phyloP scores from a whole-genome alignment of 106 monocot species.

The Apostasia ramifera region DNA sequence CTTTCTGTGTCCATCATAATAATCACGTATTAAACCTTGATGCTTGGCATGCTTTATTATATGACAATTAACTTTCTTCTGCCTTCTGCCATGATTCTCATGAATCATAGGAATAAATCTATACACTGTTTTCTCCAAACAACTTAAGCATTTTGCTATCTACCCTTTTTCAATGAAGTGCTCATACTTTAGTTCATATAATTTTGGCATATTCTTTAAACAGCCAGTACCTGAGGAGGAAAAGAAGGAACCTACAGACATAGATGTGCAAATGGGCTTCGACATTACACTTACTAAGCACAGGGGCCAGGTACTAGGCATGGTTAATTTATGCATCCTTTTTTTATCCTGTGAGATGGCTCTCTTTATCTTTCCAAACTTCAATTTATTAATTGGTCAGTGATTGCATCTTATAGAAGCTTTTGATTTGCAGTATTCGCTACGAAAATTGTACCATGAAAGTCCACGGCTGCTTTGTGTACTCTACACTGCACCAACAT shows the following conservation, averaged over 20 bases:
- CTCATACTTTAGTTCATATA: not conserved
- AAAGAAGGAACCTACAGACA: conserved; percentile 79
- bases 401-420: not conserved
- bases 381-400: not conserved
- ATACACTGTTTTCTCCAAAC: too few species aligned
- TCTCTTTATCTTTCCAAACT: not conserved
- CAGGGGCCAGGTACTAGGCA: conserved; percentile 69
- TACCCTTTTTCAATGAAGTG: too few species aligned
- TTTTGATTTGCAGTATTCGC: conserved; percentile 70
- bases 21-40: too few species aligned
- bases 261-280: conserved; percentile 77
- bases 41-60: too few species aligned
- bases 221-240: conserved; percentile 73
- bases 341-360: not conserved
- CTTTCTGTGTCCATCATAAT: too few species aligned
- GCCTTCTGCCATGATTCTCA: too few species aligned
- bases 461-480: conserved; percentile 92
- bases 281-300: conserved; percentile 87
- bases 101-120: too few species aligned
- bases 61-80: too few species aligned
- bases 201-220: conserved; percentile 1
- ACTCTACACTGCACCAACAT: conserved; percentile 89
- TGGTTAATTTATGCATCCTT: not conserved
- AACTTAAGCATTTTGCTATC: too few species aligned
- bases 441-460: conserved; percentile 96